Evolutionary conservation across 192 early-diverging fungal species (phyloP).

Genomic region (Allomyces macrogynus): DNA sequence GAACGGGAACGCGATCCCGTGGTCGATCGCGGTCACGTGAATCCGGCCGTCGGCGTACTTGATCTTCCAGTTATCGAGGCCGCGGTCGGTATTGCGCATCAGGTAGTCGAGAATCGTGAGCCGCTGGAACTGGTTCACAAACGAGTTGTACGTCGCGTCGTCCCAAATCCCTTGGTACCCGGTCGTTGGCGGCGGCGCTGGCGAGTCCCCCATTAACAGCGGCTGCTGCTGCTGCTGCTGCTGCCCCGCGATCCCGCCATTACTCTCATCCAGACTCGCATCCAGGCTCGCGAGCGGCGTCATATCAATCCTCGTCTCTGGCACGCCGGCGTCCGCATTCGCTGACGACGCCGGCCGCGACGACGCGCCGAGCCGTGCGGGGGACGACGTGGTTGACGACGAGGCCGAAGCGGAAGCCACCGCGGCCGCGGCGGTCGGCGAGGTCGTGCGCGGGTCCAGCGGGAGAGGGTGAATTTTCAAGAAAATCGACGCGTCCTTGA

Average conservation of each 20-base stretch:
- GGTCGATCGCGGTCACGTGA: constrained; percentile 74
- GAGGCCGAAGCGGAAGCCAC: background rate
- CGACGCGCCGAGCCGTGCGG: constrained; percentile 2
- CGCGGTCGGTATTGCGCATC: constrained; percentile 69
- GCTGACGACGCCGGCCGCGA: constrained; percentile 1
- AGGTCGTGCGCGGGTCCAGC: background rate
- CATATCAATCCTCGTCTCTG: too few species aligned
- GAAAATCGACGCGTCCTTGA: constrained; percentile 64
- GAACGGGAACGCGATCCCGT: constrained; percentile 81
- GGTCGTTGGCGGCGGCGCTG: background rate
- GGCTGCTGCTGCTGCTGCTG: background rate
- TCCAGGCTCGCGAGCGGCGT: too few species aligned
- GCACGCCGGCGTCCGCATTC: too few species aligned
- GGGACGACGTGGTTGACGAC: background rate
- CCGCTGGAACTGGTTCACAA: constrained; percentile 50
- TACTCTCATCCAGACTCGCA: constrained; percentile 1
- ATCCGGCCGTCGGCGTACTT: constrained; percentile 31
- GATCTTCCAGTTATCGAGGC: constrained; percentile 74
- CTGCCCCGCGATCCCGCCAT: background rate
- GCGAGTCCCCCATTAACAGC: constrained; percentile 3
- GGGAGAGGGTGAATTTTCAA: constrained; percentile 43
- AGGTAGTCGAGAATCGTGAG: constrained; percentile 72
- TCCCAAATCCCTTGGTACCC: background rate
- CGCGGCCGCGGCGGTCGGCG: background rate
- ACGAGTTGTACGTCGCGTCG: constrained; percentile 10